These are phyloP conservation scores for Cryptosporidium sp. DNA, from an alignment of 169 alveolate species.

Conservation along the genomic window DNA sequence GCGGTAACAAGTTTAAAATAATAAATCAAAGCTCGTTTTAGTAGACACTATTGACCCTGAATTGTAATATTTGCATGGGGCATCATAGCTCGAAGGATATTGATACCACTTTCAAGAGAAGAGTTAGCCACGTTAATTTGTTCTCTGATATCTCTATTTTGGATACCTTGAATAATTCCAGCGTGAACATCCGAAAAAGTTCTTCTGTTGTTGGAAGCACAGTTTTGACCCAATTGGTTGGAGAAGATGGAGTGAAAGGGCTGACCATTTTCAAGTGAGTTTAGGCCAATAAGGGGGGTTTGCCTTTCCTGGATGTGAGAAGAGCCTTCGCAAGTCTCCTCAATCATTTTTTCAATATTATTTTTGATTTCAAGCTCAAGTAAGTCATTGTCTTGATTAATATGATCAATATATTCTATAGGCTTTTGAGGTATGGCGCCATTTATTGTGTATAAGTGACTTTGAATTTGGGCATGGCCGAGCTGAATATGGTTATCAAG, in stretches of 20 bases:
- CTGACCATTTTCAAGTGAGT: not conserved
- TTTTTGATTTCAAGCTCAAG: constrained; percentile 30
- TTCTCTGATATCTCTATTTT: constrained; percentile 33
- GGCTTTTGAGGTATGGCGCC: not conserved
- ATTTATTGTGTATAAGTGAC: not conserved
- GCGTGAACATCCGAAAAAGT: constrained; percentile 1
- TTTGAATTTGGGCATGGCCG: not conserved
- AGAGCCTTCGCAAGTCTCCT: not conserved
- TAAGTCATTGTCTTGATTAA: not conserved
- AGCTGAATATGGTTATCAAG: not conserved
- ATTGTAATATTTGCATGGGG: constrained; percentile 73
- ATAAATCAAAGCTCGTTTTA: not conserved
- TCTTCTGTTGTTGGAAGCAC: constrained; percentile 6
- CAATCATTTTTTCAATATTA: constrained; percentile 45
- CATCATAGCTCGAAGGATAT: constrained; percentile 64
- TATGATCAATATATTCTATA: not conserved
- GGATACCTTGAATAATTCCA: constrained; percentile 15
- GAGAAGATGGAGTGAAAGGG: constrained; percentile 15
- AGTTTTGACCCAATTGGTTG: not conserved
- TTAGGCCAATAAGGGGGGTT: not conserved
- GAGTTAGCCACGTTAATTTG: constrained; percentile 11
- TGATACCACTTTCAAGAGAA: constrained; percentile 35
- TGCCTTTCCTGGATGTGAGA: not conserved
- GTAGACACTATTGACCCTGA: constrained; percentile 48
- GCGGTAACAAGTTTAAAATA: not conserved